Evolutionary conservation across 257 asterid genomes (phyloP), one percentile per base, ranked within the genome.

Genomic region (Capsicum rhomboideum): DNA sequence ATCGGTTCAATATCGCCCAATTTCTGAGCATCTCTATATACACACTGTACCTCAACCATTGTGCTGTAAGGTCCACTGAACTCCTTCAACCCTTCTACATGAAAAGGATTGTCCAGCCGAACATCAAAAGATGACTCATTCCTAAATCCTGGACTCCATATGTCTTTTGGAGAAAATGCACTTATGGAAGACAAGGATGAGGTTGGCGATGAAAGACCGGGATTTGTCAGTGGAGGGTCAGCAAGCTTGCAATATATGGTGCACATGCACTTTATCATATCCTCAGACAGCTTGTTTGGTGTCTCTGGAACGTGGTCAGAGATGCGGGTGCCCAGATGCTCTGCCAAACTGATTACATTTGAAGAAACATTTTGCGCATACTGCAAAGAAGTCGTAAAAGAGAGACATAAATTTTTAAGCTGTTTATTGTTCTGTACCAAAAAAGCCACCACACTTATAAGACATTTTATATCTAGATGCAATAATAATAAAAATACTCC

Each of bases 41-140:
- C 88, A 83, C 97, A 91, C 81, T 91, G 91, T 16, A 97, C 93
- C 92, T 97, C 99, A 72, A 97, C 88, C 99, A 97, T 97, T 18
- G 97, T 94, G 98, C 99, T 95, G 92, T 97, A 95, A 75, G 99
- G 99, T 79, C 99, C 99, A 28, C 99, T 97, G 84, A 97, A 97
- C 78, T 97, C 99, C 84, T 95, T 97, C 29, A 97, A 91, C 31
- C 99, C 99, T 87, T 95, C 97, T 0, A 95, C 88, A 56, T 91
- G 97, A 80, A 97, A 97, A 83, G 99, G 99, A 66, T 95, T 97
- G 88, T 97, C 99, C 78, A 95, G 85, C 31, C 95, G 94, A 86
- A 88, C 91, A 80, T 97, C 99, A 54, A 95, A 97, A 21, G 97
- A 95, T 50, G 97, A 93, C 68, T 94, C 94, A 16, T 91, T 90